Evolutionary conservation across 192 early-diverging fungal genomes (phyloP).

Genomic region (Glomus cerebriforme): DNA sequence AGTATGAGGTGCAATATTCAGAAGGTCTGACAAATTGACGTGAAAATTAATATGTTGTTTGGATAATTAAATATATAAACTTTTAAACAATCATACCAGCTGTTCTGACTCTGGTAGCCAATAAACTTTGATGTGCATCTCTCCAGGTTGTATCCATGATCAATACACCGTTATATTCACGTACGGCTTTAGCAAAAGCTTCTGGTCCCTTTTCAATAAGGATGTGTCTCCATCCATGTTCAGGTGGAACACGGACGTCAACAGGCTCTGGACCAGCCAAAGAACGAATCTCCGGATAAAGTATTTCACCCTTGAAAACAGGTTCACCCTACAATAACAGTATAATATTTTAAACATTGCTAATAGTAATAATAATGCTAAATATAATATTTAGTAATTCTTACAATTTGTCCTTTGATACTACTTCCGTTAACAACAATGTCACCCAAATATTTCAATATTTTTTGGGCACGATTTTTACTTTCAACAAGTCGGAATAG

Average conservation of each 20-base stretch:
- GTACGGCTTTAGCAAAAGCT: conserved; percentile 90
- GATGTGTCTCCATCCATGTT: conserved; percentile 87
- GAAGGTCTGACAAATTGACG: conserved; percentile 44
- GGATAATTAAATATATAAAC: neutral
- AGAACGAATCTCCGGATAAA: conserved; percentile 61
- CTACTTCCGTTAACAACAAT: conserved; percentile 89
- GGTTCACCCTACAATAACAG: conserved; percentile 59
- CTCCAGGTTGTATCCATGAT: conserved; percentile 98
- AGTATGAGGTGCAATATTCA: conserved; percentile 85
- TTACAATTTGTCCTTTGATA: conserved; percentile 84
- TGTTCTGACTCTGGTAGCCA: conserved; percentile 95
- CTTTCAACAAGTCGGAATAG: conserved; percentile 79
- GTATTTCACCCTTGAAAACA: conserved; percentile 61
- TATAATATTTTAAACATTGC: neutral
- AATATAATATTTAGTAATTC: conserved; percentile 3
- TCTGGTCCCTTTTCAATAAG: conserved; percentile 82
- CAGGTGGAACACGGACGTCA: conserved; percentile 60
- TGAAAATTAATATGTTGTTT: neutral
- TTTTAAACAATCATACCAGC: conserved; percentile 74
- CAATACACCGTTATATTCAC: conserved; percentile 82
- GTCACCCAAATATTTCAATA: conserved; percentile 89
- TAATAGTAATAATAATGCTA: neutral
- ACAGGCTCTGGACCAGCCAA: conserved; percentile 49
- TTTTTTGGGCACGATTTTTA: conserved; percentile 83
- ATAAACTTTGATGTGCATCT: conserved; percentile 93